phyloP scores from a whole-genome alignment of 495 filamentous ascomycete species.

The Penicillium desertorum region DNA sequence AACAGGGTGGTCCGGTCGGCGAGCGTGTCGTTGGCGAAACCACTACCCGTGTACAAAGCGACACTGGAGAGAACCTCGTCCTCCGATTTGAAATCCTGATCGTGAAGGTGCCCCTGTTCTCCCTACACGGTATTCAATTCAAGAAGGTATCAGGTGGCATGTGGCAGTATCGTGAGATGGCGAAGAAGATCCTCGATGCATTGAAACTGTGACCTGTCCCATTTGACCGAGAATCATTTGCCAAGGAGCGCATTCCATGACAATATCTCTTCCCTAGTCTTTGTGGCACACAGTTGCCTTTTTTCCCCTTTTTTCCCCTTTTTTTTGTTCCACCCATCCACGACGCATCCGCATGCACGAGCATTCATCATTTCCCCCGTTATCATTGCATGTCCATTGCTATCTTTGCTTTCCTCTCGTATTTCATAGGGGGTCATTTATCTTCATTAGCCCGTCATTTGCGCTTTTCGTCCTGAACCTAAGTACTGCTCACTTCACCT shows the following conservation, averaged over 20 bases:
- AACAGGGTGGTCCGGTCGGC: constrained; percentile 39
- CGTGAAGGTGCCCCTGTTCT: constrained; percentile 94
- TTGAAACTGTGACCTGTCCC: constrained; percentile 62
- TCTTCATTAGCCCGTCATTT: constrained; percentile 10
- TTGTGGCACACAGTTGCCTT: constrained; percentile 6
- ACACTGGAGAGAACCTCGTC: constrained; percentile 74
- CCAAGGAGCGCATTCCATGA: constrained; percentile 8
- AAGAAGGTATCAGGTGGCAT: constrained; percentile 94
- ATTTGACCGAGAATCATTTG: constrained; percentile 1
- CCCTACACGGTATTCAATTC: constrained; percentile 94
- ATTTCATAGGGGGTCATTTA: constrained; percentile 4
- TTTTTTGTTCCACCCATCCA: constrained; percentile 23
- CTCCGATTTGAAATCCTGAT: constrained; percentile 95
- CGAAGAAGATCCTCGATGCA: constrained; percentile 87
- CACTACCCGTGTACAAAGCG: constrained; percentile 81
- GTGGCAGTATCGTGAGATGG: constrained; percentile 98
- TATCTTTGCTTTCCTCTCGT: constrained; percentile 14
- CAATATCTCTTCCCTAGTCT: constrained; percentile 7
- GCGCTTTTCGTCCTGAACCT: constrained; percentile 1
- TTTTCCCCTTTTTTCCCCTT: no score
- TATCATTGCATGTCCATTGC: constrained; percentile 21
- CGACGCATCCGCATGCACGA: constrained; percentile 39
- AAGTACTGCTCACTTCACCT: constrained; percentile 4
- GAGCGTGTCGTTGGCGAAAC: constrained; percentile 70
- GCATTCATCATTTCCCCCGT: constrained; percentile 24